phyloP scores from a whole-genome alignment of 176 grass and related monocot genomes.

The Thalia dealbata region DNA sequence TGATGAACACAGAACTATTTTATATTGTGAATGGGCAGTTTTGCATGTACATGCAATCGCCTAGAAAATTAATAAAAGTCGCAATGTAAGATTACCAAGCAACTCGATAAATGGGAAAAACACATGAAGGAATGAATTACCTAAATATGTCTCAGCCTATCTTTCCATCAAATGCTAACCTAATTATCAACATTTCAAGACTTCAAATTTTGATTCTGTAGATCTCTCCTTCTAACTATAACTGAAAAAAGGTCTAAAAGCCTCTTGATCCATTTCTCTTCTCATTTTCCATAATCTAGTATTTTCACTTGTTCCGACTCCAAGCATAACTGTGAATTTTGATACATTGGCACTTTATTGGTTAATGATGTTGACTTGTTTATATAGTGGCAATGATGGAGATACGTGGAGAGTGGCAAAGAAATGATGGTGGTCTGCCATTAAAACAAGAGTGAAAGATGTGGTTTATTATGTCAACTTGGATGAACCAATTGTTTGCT shows the following conservation, averaged over 20 bases:
- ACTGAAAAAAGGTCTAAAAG: not conserved
- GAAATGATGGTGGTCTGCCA: not conserved
- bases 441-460: not conserved
- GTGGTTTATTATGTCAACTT: not conserved
- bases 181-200: not conserved
- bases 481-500: not conserved
- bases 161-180: not conserved
- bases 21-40: not conserved
- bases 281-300: not conserved
- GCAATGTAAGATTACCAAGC: not conserved
- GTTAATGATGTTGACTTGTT: not conserved
- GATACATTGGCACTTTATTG: not conserved
- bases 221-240: not conserved
- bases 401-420: not conserved
- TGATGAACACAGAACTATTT: not conserved
- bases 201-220: not conserved
- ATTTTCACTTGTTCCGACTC: not conserved
- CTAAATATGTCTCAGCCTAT: not conserved
- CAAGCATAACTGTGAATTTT: not conserved
- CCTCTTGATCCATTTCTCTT: not conserved
- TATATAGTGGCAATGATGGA: not conserved
- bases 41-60: not conserved
- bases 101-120: too few species aligned
- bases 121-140: not conserved
- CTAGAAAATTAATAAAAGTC: not conserved